A percentile compares a stretch with the other conserved stretches of the same genome.
phyloP scores from a whole-genome alignment of 805 yeast genomes.

The Candida ficus region DNA sequence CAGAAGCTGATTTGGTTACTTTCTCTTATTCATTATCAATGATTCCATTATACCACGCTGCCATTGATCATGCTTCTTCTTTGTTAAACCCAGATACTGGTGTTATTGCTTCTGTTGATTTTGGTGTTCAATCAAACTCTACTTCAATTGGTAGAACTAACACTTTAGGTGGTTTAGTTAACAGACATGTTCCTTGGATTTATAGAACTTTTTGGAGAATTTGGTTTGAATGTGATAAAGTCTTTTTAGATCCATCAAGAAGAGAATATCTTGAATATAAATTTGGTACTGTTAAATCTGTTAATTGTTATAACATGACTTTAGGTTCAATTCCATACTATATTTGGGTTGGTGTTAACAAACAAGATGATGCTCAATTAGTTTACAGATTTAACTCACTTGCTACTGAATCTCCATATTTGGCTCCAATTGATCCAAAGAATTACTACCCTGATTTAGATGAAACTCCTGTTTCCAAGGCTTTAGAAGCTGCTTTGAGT shows the following conservation, averaged over 20 bases:
- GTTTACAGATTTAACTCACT: conserved; percentile 55
- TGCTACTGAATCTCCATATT: conserved; percentile 79
- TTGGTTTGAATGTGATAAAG: conserved; percentile 85
- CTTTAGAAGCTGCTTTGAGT: conserved; percentile 68
- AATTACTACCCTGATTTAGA: conserved; percentile 12
- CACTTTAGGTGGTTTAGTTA: conserved; percentile 68
- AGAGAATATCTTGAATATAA: conserved; percentile 79
- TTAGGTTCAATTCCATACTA: conserved; percentile 79
- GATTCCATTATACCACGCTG: conserved; percentile 81
- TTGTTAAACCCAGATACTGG: conserved; percentile 51
- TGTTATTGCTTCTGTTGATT: conserved; percentile 67
- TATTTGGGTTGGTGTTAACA: conserved; percentile 76
- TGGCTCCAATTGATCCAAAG: conserved; percentile 47
- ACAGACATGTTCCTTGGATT: conserved; percentile 73
- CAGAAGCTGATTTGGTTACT: conserved; percentile 65
- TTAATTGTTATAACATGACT: conserved; percentile 57
- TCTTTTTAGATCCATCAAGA: conserved; percentile 72
- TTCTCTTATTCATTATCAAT: conserved; percentile 78
- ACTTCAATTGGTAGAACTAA: conserved; percentile 63
- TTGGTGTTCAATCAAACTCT: conserved; percentile 68
- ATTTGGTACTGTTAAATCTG: conserved; percentile 74
- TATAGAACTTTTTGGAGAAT: conserved; percentile 78
- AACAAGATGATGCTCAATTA: conserved; percentile 44
- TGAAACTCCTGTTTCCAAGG: conserved; percentile 49
- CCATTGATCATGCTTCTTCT: conserved; percentile 60